A percentile compares a stretch with the other conserved stretches of the same genome.
Conservation (phyloP, 139 green algal genomes). For the Volvox reticuliferus region DNA sequence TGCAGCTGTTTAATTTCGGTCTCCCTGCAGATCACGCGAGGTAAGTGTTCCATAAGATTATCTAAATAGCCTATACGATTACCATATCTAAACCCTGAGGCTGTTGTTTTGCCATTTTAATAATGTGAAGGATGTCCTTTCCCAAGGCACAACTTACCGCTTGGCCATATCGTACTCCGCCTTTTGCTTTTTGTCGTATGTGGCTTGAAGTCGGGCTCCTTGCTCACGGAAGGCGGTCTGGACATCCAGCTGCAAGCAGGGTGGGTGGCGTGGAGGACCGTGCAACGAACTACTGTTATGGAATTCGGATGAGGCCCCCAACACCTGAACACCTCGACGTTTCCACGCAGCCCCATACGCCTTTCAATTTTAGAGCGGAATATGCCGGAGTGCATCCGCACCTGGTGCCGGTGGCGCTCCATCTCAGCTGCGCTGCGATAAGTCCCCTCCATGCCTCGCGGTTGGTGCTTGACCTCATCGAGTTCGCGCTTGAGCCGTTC, state of each 20-base stretch:
- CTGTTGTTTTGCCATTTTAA: too few relatives aligned
- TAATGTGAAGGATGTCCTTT: neutral
- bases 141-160: slow-evolving; percentile 52
- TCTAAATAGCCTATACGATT: too few relatives aligned
- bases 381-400: slow-evolving; percentile 15
- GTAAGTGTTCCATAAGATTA: too few relatives aligned
- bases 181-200: slow-evolving; percentile 83
- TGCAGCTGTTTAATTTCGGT: slow-evolving; percentile 90
- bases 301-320: too few relatives aligned
- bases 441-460: slow-evolving; percentile 75
- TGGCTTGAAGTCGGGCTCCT: slow-evolving; percentile 78
- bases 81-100: too few relatives aligned
- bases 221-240: slow-evolving; percentile 90
- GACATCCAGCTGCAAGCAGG: slow-evolving; percentile 84
- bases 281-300: too few relatives aligned
- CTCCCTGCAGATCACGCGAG: slow-evolving; percentile 57
- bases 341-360: too few relatives aligned
- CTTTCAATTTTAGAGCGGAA: too few relatives aligned
- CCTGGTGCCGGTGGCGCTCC: slow-evolving; percentile 82
- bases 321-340: too few relatives aligned
- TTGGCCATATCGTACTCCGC: slow-evolving; percentile 81
- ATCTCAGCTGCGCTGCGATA: slow-evolving; percentile 84
- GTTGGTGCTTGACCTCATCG: slow-evolving; percentile 85
- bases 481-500: slow-evolving; percentile 88
- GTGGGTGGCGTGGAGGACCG: too few relatives aligned